Conservation (phyloP, 495 filamentous ascomycete genomes). For the Pyrenula aspistea region DNA sequence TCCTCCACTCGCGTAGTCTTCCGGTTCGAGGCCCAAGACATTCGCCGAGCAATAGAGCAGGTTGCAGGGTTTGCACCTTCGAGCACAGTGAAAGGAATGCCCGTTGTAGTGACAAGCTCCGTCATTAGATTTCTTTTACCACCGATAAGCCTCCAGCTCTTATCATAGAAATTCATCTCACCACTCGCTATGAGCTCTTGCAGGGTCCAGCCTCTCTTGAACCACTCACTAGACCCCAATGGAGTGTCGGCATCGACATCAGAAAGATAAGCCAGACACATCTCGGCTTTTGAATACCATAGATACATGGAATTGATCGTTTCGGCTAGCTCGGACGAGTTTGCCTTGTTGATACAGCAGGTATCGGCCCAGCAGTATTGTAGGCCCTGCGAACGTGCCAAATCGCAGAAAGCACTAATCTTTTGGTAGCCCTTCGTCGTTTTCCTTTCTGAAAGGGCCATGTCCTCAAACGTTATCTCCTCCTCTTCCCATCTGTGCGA, state of each 20-base stretch:
- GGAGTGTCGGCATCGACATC: constrained; percentile 21
- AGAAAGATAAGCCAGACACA: constrained; percentile 26
- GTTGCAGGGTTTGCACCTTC: too few species aligned
- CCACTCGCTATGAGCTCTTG: constrained; percentile 25
- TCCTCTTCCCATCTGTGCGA: constrained; percentile 25
- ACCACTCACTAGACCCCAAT: too few species aligned
- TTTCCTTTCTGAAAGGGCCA: too few species aligned
- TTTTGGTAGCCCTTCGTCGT: constrained; percentile 16
- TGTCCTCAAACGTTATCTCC: constrained; percentile 20
- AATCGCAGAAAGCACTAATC: constrained; percentile 5
- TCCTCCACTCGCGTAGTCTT: constrained; percentile 5
- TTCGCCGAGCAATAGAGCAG: constrained; percentile 21
- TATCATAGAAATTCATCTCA: constrained; percentile 18
- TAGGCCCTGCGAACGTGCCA: constrained; percentile 4
- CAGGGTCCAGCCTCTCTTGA: constrained; percentile 28
- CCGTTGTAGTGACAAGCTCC: constrained; percentile 8
- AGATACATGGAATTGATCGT: constrained; percentile 28
- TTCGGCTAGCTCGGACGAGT: constrained; percentile 25
- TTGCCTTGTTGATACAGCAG: too few species aligned
- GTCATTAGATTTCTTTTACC: constrained; percentile 6
- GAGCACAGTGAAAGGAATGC: too few species aligned
- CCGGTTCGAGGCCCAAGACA: constrained; percentile 4
- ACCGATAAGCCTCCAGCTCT: constrained; percentile 15
- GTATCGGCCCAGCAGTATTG: constrained; percentile 26
- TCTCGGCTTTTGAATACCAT: constrained; percentile 18